phyloP scores from a whole-genome alignment of 139 green algal species.

The Coelastrella sp. region DNA sequence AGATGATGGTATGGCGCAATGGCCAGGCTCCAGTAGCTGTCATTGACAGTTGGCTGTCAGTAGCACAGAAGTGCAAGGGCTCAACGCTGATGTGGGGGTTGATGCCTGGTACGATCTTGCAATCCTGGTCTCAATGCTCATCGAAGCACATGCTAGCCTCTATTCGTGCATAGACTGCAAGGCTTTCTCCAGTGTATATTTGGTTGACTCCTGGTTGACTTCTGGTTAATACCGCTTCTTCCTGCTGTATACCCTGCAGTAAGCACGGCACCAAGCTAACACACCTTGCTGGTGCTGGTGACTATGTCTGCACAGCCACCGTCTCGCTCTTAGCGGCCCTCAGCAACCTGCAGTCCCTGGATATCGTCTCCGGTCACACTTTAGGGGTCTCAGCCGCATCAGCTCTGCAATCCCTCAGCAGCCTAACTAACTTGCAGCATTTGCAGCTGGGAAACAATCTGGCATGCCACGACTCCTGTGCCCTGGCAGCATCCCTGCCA shows the following conservation, averaged over 20 bases:
- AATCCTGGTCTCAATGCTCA: too few relatives aligned
- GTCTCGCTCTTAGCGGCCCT: not conserved
- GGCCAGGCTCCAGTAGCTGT: too few relatives aligned
- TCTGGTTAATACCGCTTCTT: not conserved
- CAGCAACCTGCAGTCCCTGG: not conserved
- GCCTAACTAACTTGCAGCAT: not conserved
- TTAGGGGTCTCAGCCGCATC: not conserved
- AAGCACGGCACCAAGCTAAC: not conserved
- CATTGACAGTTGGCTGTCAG: too few relatives aligned
- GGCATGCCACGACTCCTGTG: not conserved
- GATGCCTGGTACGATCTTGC: too few relatives aligned
- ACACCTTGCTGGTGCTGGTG: not conserved
- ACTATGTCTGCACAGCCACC: not conserved
- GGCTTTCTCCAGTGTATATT: not conserved
- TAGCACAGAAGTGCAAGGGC: too few relatives aligned
- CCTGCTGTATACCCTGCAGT: not conserved
- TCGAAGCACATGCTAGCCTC: too few relatives aligned
- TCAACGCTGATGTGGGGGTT: too few relatives aligned
- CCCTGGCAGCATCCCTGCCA: constrained; percentile 17
- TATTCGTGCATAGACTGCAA: too few relatives aligned
- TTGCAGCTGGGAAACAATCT: constrained; percentile 40
- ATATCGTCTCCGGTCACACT: not conserved
- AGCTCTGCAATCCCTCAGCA: not conserved
- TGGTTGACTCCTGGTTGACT: not conserved
- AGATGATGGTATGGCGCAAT: not conserved